Conservation (phyloP, 2,329 filamentous ascomycete species). For the Cordyceps cicadae region DNA sequence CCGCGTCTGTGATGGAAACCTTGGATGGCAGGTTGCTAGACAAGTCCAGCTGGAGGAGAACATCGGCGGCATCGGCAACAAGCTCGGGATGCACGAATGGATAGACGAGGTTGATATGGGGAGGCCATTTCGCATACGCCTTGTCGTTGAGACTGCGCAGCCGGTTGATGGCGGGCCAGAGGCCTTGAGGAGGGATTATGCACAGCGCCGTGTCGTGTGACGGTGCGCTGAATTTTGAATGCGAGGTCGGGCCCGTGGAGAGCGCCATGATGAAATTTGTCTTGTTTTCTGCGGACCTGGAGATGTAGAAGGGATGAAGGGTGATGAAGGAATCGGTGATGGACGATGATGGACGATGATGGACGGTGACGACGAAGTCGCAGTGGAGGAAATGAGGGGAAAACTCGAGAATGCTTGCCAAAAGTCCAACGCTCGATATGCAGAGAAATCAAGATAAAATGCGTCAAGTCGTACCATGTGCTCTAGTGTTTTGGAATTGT, state of each 20-base stretch:
- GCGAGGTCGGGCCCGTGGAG: not conserved
- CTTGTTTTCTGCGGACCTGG: not conserved
- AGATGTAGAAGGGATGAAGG: not conserved
- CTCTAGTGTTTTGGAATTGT: not conserved
- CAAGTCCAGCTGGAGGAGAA: slow-evolving; percentile 16
- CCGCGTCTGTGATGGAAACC: slow-evolving; percentile 20
- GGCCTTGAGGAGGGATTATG: slow-evolving; percentile 42
- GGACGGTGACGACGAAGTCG: not conserved
- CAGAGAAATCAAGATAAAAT: too few relatives aligned
- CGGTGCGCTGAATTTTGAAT: not conserved
- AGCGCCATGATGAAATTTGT: not conserved
- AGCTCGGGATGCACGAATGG: slow-evolving; percentile 48
- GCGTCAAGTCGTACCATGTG: not conserved
- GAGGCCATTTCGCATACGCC: slow-evolving; percentile 53
- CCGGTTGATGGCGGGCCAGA: slow-evolving; percentile 42
- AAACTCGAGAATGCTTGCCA: not conserved
- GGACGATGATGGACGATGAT: not conserved
- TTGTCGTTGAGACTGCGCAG: slow-evolving; percentile 57
- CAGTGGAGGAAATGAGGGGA: not conserved
- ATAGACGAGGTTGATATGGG: slow-evolving; percentile 59
- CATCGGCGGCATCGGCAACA: slow-evolving; percentile 35
- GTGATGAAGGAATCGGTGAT: not conserved
- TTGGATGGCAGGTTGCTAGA: not conserved
- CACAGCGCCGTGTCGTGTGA: slow-evolving; percentile 55
- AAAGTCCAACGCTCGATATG: not conserved